Base-by-base conservation (phyloP, 495 filamentous ascomycete species). In the Trichoderma gamsii region DNA sequence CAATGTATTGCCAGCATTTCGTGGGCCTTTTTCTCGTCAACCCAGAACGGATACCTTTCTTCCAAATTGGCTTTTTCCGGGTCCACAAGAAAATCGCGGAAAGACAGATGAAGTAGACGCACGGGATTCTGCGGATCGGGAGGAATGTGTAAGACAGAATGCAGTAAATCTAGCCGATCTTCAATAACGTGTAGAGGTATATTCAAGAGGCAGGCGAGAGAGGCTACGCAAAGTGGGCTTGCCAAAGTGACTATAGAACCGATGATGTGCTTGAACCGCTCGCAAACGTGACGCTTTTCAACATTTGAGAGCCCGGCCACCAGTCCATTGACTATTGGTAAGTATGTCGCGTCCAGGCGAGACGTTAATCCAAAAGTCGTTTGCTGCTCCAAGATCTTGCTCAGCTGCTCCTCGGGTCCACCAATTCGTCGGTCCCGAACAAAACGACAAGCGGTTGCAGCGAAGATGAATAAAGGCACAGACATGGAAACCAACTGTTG, bases 391-490 rank as follows among this genome's bases (percentile, higher is more conserved):
- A 79, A 66, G 67, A 81, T 66, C 51, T 67, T 74, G 4, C 16
- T n/a, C 25, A 77, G 70, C 59, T 72, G 69, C 8, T 61, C 52
- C 12, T 72, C 67, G 11, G 69, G 67, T 23, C 65, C 41, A 41
- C 68, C 61, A 21, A 41, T 35, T 66, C 61, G 63, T 5, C 71
- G 65, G 29, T 75, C 74, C 8, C 65, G 15, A 25, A 78, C 71
- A 63, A 77, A 82, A 16, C 76, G 76, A 67, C 80, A 82, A 21
- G 73, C 76, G 13, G 80, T 82, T n/a, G 78, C 73, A 11, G 78
- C 76, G 67, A 74, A 82, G 49, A 83, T 83, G 70, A 83, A 82
- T 2, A 82, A 65, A 44, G 78, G 77, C 41, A 72, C 71, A 16
- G 82, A 74, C 65, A 73, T 76, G 25, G 76, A 41, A 7, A 75